Evolutionary conservation across 1,284 basidiomycete species (phyloP).

Genomic region (Melampsora larici-populina): DNA sequence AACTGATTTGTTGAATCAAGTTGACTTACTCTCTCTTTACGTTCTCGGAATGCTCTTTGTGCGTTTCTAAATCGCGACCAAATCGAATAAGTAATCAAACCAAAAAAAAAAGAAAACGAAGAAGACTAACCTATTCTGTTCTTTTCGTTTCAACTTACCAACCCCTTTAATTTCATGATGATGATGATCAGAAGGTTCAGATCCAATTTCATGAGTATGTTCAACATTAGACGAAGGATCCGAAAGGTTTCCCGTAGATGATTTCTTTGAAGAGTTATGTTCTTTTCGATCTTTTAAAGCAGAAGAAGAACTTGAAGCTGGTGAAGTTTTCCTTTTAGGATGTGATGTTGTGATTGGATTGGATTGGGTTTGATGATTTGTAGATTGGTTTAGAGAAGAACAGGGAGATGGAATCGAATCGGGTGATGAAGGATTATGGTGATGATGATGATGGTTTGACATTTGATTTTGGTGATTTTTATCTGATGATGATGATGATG

Average conservation of each 20-base stretch:
- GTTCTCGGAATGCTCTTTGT: conserved; percentile 13
- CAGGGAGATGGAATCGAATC: neutral
- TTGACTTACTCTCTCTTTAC: conserved; percentile 3
- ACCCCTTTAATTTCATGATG: neutral
- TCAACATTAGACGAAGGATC: neutral
- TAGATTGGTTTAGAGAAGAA: neutral
- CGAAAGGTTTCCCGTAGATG: neutral
- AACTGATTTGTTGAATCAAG: neutral
- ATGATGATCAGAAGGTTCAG: neutral
- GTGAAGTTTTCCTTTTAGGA: neutral
- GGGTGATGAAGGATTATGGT: neutral
- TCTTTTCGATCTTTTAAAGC: neutral
- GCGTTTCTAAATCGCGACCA: neutral
- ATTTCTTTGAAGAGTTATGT: neutral
- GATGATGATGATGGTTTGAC: neutral
- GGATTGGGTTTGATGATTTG: neutral
- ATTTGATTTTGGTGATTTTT: conserved; percentile 2
- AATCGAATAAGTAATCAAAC: neutral
- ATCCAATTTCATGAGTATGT: neutral
- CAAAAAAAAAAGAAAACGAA: neutral
- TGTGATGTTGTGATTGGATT: neutral
- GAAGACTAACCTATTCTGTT: conserved; percentile 6
- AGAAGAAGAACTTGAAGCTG: neutral
- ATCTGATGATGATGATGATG: too few species aligned
- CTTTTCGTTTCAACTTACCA: conserved; percentile 3